These are phyloP conservation scores for Penicillium antarcticum DNA, from an alignment of 495 filamentous ascomycete genomes.

Conservation along the genomic window DNA sequence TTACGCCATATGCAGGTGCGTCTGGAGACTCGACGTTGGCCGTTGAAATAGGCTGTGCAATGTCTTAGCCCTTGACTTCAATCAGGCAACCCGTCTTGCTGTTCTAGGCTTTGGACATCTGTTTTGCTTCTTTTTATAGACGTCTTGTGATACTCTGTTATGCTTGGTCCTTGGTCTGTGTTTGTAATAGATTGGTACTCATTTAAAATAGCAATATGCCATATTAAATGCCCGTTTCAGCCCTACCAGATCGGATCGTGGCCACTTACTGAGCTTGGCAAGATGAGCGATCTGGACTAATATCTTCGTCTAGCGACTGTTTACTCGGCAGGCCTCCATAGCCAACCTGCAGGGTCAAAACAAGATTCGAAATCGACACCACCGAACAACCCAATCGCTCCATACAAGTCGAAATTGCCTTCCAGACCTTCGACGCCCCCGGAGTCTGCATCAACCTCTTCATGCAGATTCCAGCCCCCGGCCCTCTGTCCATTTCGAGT, in stretches of 20 bases:
- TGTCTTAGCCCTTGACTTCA: background rate
- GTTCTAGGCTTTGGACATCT: background rate
- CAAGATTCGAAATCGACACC: slow-evolving; percentile 67
- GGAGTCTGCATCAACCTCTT: slow-evolving; percentile 71
- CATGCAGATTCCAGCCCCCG: slow-evolving; percentile 79
- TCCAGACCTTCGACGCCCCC: slow-evolving; percentile 70
- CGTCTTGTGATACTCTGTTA: too few relatives aligned
- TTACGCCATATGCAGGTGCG: slow-evolving; percentile 6
- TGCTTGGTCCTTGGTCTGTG: too few relatives aligned
- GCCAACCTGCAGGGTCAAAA: slow-evolving; percentile 53
- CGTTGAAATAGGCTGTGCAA: slow-evolving; percentile 7
- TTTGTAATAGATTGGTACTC: too few relatives aligned
- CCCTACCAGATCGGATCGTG: slow-evolving; percentile 8
- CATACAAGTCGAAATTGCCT: slow-evolving; percentile 77
- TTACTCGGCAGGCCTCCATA: slow-evolving; percentile 28
- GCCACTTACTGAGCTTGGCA: slow-evolving; percentile 8
- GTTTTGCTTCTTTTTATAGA: too few relatives aligned
- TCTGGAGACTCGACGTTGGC: slow-evolving; percentile 1
- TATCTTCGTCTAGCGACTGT: background rate
- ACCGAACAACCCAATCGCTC: slow-evolving; percentile 73
- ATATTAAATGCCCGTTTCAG: slow-evolving; percentile 9
- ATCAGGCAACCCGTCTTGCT: too few relatives aligned
- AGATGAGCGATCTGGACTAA: slow-evolving; percentile 1
- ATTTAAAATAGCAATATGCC: background rate
- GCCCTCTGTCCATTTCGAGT: slow-evolving; percentile 63